phyloP scores from a whole-genome alignment of 2,329 filamentous ascomycete species.

The Alternaria novae-zelandiae region DNA sequence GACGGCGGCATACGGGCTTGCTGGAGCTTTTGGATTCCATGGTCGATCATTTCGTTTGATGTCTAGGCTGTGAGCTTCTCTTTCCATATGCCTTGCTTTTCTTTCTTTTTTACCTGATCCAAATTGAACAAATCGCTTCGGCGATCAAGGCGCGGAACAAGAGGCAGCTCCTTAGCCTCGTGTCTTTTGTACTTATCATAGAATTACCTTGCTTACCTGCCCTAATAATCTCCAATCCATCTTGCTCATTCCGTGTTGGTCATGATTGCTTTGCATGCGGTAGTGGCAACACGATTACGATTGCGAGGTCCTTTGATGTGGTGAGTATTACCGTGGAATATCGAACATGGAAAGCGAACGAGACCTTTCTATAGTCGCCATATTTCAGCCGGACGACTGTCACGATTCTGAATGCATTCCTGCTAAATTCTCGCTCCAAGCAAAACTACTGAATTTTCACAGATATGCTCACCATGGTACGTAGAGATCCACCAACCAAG shows the following conservation, averaged over 20 bases:
- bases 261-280: not conserved
- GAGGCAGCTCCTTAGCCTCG: constrained; percentile 9
- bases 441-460: not conserved
- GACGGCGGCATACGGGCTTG: constrained; percentile 32
- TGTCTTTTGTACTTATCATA: constrained; percentile 13
- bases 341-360: not conserved
- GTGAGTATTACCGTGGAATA: not conserved
- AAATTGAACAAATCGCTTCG: constrained; percentile 22
- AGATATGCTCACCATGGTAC: not conserved
- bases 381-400: not conserved
- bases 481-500: not conserved
- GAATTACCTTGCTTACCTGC: constrained; percentile 8
- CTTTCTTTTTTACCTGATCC: constrained; percentile 8
- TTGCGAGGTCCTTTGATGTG: not conserved
- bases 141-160: constrained; percentile 9
- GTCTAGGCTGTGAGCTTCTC: constrained; percentile 13
- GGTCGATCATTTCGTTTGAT: constrained; percentile 19
- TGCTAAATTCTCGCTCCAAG: not conserved
- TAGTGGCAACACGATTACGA: not conserved
- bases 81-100: constrained; percentile 11
- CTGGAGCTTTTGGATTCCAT: constrained; percentile 27
- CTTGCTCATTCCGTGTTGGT: not conserved
- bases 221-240: constrained; percentile 1
- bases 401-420: not conserved
- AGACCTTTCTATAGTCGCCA: not conserved